Percentiles rank a stretch among this genome's conserved stretches.
These are phyloP conservation scores for Durotheca rogersii DNA, from an alignment of 495 filamentous ascomycete species.

Conservation along the genomic window DNA sequence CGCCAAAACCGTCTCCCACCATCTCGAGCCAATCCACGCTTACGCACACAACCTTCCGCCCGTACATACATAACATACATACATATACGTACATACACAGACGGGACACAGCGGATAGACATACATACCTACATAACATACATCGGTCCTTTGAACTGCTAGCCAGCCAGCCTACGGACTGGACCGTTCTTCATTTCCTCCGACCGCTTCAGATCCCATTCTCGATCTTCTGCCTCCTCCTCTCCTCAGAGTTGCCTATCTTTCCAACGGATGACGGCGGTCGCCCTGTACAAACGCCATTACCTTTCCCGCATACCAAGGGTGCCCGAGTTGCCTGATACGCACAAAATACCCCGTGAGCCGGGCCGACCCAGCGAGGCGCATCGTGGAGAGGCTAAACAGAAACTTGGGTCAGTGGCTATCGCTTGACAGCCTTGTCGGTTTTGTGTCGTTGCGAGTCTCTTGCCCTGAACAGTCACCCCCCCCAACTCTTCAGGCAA, in stretches of 20 bases:
- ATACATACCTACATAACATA: conserved; percentile 17
- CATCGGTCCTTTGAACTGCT: conserved; percentile 23
- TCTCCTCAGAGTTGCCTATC: neutral
- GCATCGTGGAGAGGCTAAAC: conserved; percentile 2
- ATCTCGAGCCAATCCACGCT: conserved; percentile 20
- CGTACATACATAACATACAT: conserved; percentile 20
- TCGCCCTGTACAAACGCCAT: conserved; percentile 4
- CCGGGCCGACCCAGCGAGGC: neutral
- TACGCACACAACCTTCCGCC: conserved; percentile 19
- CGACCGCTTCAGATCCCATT: conserved; percentile 4
- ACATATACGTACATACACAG: conserved; percentile 13
- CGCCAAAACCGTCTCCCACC: conserved; percentile 12
- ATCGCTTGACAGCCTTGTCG: conserved; percentile 10
- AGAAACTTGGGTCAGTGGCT: conserved; percentile 14
- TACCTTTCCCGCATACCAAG: conserved; percentile 10
- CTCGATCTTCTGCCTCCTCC: conserved; percentile 1
- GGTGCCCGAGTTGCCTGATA: conserved; percentile 3
- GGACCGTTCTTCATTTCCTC: conserved; percentile 13
- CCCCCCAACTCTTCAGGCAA: conserved; percentile 2
- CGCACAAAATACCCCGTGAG: neutral
- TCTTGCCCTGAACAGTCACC: neutral
- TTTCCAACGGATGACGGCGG: conserved; percentile 12
- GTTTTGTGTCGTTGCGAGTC: neutral
- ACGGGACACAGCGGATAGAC: no score
- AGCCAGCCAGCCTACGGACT: conserved; percentile 13